Evolutionary conservation across 129 eudicot species (phyloP).

Genomic region (Saposhnikovia divaricata): DNA sequence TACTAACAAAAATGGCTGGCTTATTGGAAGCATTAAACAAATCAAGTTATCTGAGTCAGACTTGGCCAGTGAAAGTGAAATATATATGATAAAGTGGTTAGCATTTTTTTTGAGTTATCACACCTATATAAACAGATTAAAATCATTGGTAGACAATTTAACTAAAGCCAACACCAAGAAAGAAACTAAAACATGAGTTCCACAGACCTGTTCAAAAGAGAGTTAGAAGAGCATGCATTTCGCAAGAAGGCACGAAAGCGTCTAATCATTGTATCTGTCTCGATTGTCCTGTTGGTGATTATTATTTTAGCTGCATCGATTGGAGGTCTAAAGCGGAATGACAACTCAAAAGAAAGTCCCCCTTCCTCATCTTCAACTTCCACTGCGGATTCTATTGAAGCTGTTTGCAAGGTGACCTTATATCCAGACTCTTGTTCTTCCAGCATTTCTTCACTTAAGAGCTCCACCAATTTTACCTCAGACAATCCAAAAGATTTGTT

Average conservation of each 20-base stretch:
- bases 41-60: not conserved
- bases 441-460: constrained; percentile 15
- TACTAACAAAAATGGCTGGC: constrained; percentile 2
- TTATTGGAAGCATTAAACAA: not conserved
- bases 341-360: not conserved
- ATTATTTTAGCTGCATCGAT: not conserved
- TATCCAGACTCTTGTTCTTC: constrained; percentile 17
- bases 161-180: not conserved
- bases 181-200: constrained; percentile 6
- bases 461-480: not conserved
- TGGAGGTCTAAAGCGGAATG: not conserved
- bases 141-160: not conserved
- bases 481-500: not conserved
- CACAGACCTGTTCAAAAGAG: constrained; percentile 9
- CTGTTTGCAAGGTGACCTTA: constrained; percentile 12
- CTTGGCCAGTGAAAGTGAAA: not conserved
- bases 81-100: not conserved
- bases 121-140: not conserved
- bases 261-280: constrained; percentile 10
- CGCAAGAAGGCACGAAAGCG: constrained; percentile 14
- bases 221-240: constrained; percentile 15
- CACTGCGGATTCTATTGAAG: not conserved
- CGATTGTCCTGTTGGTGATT: constrained; percentile 6
- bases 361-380: not conserved
- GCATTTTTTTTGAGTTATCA: not conserved